Evolutionary conservation across 2,329 filamentous ascomycete genomes (phyloP).

Genomic region (Paramyrothecium roridum): DNA sequence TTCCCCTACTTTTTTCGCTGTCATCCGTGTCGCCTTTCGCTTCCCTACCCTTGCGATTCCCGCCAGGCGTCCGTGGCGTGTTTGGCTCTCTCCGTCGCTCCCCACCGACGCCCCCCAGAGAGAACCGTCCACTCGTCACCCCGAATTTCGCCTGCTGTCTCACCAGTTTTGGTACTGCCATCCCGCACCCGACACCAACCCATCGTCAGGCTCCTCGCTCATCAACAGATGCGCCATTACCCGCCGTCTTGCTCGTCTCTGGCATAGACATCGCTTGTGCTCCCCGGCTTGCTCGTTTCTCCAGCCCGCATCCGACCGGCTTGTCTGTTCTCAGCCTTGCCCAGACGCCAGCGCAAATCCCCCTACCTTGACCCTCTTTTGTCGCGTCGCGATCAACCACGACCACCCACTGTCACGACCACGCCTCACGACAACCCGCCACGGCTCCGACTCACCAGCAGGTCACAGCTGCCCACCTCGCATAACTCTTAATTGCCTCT

Average conservation of each 20-base stretch:
- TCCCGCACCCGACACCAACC: background rate
- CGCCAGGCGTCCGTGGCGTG: background rate
- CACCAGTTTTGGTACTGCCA: conserved; percentile 1
- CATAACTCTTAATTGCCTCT: conserved; percentile 2
- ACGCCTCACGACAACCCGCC: background rate
- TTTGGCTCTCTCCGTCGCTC: background rate
- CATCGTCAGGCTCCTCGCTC: background rate
- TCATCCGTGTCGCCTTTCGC: background rate
- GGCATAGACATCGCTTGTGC: background rate
- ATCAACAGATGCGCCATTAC: background rate
- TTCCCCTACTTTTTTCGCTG: background rate
- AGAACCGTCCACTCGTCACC: background rate
- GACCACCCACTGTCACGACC: background rate
- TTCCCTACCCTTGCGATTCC: background rate
- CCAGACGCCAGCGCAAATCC: background rate
- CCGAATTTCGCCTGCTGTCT: conserved; percentile 1
- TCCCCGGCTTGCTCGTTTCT: background rate
- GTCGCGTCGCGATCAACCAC: conserved; percentile 1
- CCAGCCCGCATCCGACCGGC: background rate
- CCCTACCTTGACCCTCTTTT: background rate
- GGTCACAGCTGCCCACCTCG: conserved; percentile 2
- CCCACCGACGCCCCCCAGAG: background rate
- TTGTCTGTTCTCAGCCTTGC: background rate
- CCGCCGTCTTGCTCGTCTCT: background rate
- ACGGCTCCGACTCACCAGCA: background rate